Evolutionary conservation across 2,329 filamentous ascomycete species (phyloP), one percentile per base, ranked within the genome.

Genomic region (Mycosphaerella sp.): DNA sequence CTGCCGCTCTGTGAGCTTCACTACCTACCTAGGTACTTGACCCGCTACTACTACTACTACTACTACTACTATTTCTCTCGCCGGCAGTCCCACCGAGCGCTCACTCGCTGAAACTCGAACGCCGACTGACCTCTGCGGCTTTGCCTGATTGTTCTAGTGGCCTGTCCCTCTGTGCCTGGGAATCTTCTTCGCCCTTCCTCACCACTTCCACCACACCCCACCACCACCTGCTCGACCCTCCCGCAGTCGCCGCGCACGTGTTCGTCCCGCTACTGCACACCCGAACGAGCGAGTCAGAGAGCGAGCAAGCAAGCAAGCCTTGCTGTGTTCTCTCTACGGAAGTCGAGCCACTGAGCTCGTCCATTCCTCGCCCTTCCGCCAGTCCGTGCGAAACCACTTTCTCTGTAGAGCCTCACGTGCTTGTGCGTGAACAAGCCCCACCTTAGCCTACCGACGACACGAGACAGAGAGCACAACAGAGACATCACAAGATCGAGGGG

Each of bases 381-480:
- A 38, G 34, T 38, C 34, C 34, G 34, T n/a, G 34, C 34, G 34
- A n/a, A 39, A 39, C 48, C 12, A 51, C 40, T n/a, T 6, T 26
- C 39, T 29, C 26, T 31, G 26, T 34, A 41, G 21, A 32, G 6
- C 49, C 41, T 49, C 49, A 56, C 54, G 54, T 53, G 54, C 54
- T 36, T 45, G 26, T 53, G 54, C 54, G 49, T 56, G 54, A 46
- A 39, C 23, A 45, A 34, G 21, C 42, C n/a, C 14, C 43, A 42
- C 23, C 43, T 29, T 43, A 17, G 39, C 40, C 32, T 51, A 36
- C 36, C 36, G 32, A 41, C 53, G 36, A 43, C 53, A 23, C 29
- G 31, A 47, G 47, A 46, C 8, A 32, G 23, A 36, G 39, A 48
- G 36, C 11, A 48, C 34, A 10, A 48, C 46, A 17, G 39, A 39